Percentiles rank a stretch among this genome's conserved stretches.
Conservation (phyloP, 495 filamentous ascomycete species). For the Aspergillus taichungensis region DNA sequence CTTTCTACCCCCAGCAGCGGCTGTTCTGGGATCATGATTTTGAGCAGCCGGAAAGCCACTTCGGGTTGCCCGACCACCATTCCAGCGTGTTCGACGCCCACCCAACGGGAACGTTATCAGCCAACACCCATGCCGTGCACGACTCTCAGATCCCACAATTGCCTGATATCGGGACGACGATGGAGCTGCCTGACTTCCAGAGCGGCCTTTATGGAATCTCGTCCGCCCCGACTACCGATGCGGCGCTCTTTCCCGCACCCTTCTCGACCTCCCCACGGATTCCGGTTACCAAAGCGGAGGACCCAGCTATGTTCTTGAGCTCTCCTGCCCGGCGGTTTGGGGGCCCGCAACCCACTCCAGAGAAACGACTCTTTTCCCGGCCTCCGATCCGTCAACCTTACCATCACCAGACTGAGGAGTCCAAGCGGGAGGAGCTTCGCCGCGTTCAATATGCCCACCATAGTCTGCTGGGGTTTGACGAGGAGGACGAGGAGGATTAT, state of each 20-base stretch:
- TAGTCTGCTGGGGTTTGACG: slow-evolving; percentile 20
- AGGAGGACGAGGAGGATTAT: slow-evolving; percentile 32
- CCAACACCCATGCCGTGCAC: slow-evolving; percentile 6
- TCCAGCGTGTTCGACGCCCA: slow-evolving; percentile 7
- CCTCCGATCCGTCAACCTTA: slow-evolving; percentile 41
- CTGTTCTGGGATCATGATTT: slow-evolving; percentile 68
- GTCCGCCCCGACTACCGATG: slow-evolving; percentile 27
- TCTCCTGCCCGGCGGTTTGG: slow-evolving; percentile 42
- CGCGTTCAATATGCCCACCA: slow-evolving; percentile 19
- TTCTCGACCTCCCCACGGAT: slow-evolving; percentile 40
- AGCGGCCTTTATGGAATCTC: slow-evolving; percentile 21
- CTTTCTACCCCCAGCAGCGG: slow-evolving; percentile 55
- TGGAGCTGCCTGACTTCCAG: slow-evolving; percentile 34
- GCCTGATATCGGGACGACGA: slow-evolving; percentile 28
- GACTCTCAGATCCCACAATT: slow-evolving; percentile 29
- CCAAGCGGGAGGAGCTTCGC: slow-evolving; percentile 43
- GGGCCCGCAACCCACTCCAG: slow-evolving; percentile 28
- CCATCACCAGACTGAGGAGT: slow-evolving; percentile 50
- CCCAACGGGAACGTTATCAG: slow-evolving; percentile 5
- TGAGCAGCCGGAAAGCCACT: slow-evolving; percentile 14
- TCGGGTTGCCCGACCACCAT: slow-evolving; percentile 11
- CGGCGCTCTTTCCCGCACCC: slow-evolving; percentile 36
- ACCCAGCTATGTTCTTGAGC: slow-evolving; percentile 51
- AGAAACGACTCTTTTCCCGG: slow-evolving; percentile 24
- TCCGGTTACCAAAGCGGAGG: slow-evolving; percentile 31